Evolutionary conservation across 805 yeast species (phyloP).

Genomic region (Priceomyces fermenticarens): DNA sequence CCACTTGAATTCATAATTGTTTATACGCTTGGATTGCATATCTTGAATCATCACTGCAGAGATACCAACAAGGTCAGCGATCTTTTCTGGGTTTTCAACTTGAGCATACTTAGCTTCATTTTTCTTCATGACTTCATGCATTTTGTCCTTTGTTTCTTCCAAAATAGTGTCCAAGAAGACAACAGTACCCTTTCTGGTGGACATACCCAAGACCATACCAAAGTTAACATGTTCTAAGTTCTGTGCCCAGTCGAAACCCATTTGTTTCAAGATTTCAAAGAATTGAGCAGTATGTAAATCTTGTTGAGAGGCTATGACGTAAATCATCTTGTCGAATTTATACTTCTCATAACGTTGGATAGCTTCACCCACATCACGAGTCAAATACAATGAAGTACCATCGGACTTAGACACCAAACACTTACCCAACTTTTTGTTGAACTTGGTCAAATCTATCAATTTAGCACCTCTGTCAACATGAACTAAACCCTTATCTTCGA

Average conservation of each 20-base stretch:
- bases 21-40: constrained; percentile 95
- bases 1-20: constrained; percentile 97
- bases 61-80: constrained; percentile 94
- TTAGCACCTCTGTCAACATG: constrained; percentile 90
- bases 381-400: constrained; percentile 90
- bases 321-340: constrained; percentile 92
- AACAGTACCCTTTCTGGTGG: constrained; percentile 96
- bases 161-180: constrained; percentile 94
- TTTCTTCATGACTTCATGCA: constrained; percentile 95
- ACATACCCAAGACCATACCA: constrained; percentile 99
- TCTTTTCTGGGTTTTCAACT: constrained; percentile 88
- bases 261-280: constrained; percentile 86
- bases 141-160: constrained; percentile 87
- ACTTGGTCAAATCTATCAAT: constrained; percentile 77
- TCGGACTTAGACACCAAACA: constrained; percentile 90
- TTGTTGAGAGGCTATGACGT: constrained; percentile 95
- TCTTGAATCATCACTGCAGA: constrained; percentile 99
- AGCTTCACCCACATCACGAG: constrained; percentile 97
- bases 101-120: constrained; percentile 89
- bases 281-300: constrained; percentile 92
- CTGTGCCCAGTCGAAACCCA: constrained; percentile 87
- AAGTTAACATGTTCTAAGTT: constrained; percentile 81
- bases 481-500: constrained; percentile 67
- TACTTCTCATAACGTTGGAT: constrained; percentile 80
- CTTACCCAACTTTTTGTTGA: constrained; percentile 90